Conservation (phyloP, 495 filamentous ascomycete species). For the Sporormia fimetaria region DNA sequence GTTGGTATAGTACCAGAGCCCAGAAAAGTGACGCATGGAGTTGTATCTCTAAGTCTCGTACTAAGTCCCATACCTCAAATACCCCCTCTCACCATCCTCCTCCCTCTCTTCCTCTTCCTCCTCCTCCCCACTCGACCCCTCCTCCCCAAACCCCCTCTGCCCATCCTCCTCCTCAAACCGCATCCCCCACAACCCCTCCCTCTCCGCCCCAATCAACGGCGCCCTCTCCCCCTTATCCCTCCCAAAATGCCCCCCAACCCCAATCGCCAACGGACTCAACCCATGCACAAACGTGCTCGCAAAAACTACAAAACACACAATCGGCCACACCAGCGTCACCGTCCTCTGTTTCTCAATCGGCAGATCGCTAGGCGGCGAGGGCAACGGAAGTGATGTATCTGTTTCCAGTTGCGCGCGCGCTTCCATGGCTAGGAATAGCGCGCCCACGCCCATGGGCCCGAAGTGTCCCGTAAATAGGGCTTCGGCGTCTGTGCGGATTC, state of each 20-base stretch:
- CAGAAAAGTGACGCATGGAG: too few relatives aligned
- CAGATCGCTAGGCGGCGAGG: conserved; percentile 31
- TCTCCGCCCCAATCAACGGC: conserved; percentile 34
- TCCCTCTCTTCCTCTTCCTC: too few relatives aligned
- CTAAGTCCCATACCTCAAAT: too few relatives aligned
- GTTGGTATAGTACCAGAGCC: too few relatives aligned
- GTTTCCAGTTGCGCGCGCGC: conserved; percentile 38
- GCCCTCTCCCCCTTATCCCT: conserved; percentile 34
- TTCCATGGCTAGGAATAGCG: conserved; percentile 42
- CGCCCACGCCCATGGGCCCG: conserved; percentile 43
- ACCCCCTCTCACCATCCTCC: too few relatives aligned
- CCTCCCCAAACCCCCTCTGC: conserved; percentile 16
- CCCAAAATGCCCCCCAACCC: conserved; percentile 34
- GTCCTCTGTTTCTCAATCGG: conserved; percentile 24
- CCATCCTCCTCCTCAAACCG: conserved; percentile 35
- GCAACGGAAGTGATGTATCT: conserved; percentile 29
- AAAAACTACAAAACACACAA: conserved; percentile 40
- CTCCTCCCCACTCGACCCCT: conserved; percentile 5
- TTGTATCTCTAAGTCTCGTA: too few relatives aligned
- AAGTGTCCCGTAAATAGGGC: conserved; percentile 44
- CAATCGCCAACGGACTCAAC: conserved; percentile 35
- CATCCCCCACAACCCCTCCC: conserved; percentile 36
- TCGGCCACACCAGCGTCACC: conserved; percentile 38
- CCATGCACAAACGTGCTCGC: conserved; percentile 41
- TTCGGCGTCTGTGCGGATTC: conserved; percentile 38